These are phyloP conservation scores for Tuber calosporum DNA, from an alignment of 495 filamentous ascomycete species.

Conservation along the genomic window DNA sequence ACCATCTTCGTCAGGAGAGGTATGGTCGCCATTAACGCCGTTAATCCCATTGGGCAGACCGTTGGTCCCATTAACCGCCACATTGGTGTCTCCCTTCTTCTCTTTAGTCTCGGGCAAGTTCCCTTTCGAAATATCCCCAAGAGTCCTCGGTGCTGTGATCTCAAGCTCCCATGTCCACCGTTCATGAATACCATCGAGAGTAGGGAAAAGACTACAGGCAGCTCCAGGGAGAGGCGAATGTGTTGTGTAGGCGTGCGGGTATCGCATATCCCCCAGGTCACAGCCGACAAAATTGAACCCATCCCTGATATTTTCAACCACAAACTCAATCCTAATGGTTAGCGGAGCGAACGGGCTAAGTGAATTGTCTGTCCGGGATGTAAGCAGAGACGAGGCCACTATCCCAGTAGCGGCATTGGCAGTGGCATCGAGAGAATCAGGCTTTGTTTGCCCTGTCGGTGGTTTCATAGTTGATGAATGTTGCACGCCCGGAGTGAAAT, in stretches of 20 bases:
- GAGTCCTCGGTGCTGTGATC: conserved; percentile 72
- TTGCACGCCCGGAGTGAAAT: conserved; percentile 34
- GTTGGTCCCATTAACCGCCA: conserved; percentile 13
- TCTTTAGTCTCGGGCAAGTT: conserved; percentile 35
- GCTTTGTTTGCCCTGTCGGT: conserved; percentile 3
- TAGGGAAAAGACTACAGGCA: conserved; percentile 81
- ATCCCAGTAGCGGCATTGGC: conserved; percentile 36
- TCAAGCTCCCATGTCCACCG: conserved; percentile 81
- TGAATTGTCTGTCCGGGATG: conserved; percentile 39
- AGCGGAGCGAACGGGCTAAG: conserved; percentile 52
- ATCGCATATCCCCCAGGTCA: conserved; percentile 66
- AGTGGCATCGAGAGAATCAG: conserved; percentile 42
- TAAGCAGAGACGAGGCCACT: conserved; percentile 37
- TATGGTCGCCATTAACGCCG: conserved; percentile 39
- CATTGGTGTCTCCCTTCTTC: conserved; percentile 29
- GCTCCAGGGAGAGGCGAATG: conserved; percentile 69
- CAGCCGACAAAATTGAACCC: conserved; percentile 86
- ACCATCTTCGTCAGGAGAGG: conserved; percentile 39
- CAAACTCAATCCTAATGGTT: conserved; percentile 63
- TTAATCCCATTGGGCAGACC: conserved; percentile 24
- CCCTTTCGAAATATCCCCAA: conserved; percentile 70
- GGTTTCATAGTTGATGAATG: conserved; percentile 11
- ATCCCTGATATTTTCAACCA: conserved; percentile 64
- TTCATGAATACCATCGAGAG: conserved; percentile 71
- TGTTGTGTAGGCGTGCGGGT: conserved; percentile 84